Evolutionary conservation across 78 protist genomes (phyloP), one percentile per base, ranked within the genome.

Genomic region (Cyanophora paradoxa): DNA sequence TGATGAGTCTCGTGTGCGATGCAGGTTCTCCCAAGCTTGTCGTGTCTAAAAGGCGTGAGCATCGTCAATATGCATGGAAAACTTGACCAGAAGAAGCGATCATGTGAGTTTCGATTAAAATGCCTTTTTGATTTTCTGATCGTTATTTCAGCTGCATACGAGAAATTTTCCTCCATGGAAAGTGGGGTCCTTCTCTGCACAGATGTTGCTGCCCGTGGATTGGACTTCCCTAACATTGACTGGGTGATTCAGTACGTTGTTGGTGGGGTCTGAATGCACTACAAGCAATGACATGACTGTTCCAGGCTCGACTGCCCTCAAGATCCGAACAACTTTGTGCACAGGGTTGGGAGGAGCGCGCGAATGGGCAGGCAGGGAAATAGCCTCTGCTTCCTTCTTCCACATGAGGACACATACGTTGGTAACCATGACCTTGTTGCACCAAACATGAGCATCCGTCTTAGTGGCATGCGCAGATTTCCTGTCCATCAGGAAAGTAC

Each of bases 11-110:
- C n/a, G n/a, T n/a, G n/a, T n/a, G n/a, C n/a, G n/a, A n/a, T n/a
- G n/a, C n/a, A n/a, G n/a, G n/a, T n/a, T n/a, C n/a, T n/a, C n/a
- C n/a, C n/a, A n/a, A n/a, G n/a, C n/a, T n/a, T n/a, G n/a, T n/a
- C n/a, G n/a, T n/a, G n/a, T n/a, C n/a, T n/a, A n/a, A n/a, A n/a
- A n/a, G n/a, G n/a, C n/a, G n/a, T n/a, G n/a, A n/a, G n/a, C n/a
- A n/a, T n/a, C n/a, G n/a, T n/a, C n/a, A n/a, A n/a, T n/a, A n/a
- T 90, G 3, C 94, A 90, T 69, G 94, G 94, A 13, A 89, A 87
- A 50, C 64, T 87, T 28, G 71, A 76, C 24, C 89, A 78, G 33
- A 73, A 82, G 42, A 84, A 77, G 59, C 72, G 94, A 22, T 24
- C 11, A 6, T 3, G 54, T 62, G 68, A 11, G 19, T 42, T 67